These are phyloP conservation scores for Solanum gracilifrons DNA, from an alignment of 257 asterid species.

Conservation along the genomic window DNA sequence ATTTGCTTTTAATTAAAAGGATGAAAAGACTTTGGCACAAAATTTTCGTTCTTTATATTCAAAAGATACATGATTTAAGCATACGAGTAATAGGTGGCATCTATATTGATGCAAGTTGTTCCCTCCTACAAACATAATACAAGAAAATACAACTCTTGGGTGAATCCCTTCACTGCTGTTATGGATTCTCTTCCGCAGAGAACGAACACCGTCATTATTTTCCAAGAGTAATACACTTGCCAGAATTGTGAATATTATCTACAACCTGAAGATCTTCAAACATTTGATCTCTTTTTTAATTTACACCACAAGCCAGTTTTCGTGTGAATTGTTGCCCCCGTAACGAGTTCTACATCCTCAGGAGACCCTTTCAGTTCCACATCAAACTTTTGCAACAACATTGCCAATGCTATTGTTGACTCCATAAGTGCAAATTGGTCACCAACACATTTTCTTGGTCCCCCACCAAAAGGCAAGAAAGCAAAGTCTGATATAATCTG, in stretches of 20 bases:
- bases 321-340: slow-evolving; percentile 96
- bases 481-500: slow-evolving; percentile 82
- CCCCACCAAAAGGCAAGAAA: slow-evolving; percentile 96
- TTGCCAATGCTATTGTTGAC: slow-evolving; percentile 80
- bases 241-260: neutral
- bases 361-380: slow-evolving; percentile 51
- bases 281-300: slow-evolving; percentile 40
- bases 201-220: neutral
- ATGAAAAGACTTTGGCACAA: neutral
- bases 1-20: neutral
- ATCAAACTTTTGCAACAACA: slow-evolving; percentile 62
- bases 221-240: neutral
- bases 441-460: slow-evolving; percentile 95
- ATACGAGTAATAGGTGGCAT: neutral
- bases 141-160: neutral
- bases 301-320: slow-evolving; percentile 88
- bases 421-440: slow-evolving; percentile 97
- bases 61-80: neutral
- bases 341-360: slow-evolving; percentile 67
- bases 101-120: neutral
- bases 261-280: neutral
- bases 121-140: neutral
- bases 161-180: neutral
- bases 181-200: neutral
- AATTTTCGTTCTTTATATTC: neutral